Percentiles rank a stretch among this genome's conserved stretches.
Conservation (phyloP, 2,329 filamentous ascomycete species). For the Coniochaeta sp. region DNA sequence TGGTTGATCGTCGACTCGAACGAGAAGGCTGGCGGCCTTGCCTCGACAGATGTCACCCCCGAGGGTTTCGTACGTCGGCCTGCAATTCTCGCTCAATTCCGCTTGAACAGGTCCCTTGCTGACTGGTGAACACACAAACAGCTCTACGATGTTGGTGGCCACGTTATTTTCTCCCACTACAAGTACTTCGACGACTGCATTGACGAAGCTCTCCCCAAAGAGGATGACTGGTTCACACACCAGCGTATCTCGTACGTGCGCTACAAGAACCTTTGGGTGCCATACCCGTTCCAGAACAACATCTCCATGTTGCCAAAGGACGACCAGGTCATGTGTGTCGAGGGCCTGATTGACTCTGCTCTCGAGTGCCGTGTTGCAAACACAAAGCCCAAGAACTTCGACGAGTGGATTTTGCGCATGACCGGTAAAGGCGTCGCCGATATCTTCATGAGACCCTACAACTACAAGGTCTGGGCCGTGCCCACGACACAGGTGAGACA, state of each 20-base stretch:
- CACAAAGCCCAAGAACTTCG: slow-evolving; percentile 92
- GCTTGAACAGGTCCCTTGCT: not conserved
- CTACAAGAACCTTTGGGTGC: slow-evolving; percentile 93
- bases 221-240: slow-evolving; percentile 94
- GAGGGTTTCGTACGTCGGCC: slow-evolving; percentile 79
- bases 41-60: slow-evolving; percentile 87
- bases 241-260: slow-evolving; percentile 98
- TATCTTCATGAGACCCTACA: slow-evolving; percentile 98
- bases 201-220: slow-evolving; percentile 88
- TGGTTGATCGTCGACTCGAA: slow-evolving; percentile 95
- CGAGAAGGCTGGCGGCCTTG: slow-evolving; percentile 88
- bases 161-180: slow-evolving; percentile 99
- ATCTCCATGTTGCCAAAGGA: slow-evolving; percentile 97
- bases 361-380: slow-evolving; percentile 78
- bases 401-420: slow-evolving; percentile 95
- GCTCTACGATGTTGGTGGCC: slow-evolving; percentile 97
- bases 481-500: slow-evolving; percentile 81
- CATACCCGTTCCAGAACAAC: slow-evolving; percentile 99
- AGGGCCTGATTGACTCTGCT: slow-evolving; percentile 92
- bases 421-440: slow-evolving; percentile 85
- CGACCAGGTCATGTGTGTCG: slow-evolving; percentile 89
- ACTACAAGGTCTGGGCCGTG: slow-evolving; percentile 99
- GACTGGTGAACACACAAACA: slow-evolving; percentile 26
- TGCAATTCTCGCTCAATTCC: not conserved
- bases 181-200: slow-evolving; percentile 99